These are phyloP conservation scores for Termitomyces sp. DNA, from an alignment of 768 basidiomycete genomes.

Conservation along the genomic window DNA sequence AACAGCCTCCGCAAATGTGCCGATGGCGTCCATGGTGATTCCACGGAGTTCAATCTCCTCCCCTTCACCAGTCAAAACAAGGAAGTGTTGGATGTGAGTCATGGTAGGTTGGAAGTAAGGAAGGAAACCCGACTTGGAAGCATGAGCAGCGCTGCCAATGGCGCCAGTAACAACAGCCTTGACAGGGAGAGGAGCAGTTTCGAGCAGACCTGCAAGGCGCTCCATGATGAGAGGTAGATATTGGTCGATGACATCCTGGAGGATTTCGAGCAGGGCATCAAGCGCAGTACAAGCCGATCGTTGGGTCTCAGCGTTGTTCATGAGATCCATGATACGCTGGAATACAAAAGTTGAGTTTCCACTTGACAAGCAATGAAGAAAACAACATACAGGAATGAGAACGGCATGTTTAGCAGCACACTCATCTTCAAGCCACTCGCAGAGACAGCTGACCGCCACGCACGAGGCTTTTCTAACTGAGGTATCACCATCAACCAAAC, in stretches of 20 bases:
- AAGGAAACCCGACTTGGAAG: slow-evolving; percentile 83
- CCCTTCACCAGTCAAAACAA: slow-evolving; percentile 77
- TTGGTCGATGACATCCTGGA: slow-evolving; percentile 83
- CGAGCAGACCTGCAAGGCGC: slow-evolving; percentile 79
- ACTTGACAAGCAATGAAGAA: background rate
- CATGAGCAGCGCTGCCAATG: slow-evolving; percentile 96
- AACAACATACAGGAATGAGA: slow-evolving; percentile 71
- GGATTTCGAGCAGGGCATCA: slow-evolving; percentile 92
- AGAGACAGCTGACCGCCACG: slow-evolving; percentile 90
- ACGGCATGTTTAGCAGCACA: slow-evolving; percentile 76
- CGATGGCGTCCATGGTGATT: slow-evolving; percentile 98
- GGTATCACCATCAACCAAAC: slow-evolving; percentile 78
- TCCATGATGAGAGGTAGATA: slow-evolving; percentile 96
- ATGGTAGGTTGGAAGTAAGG: slow-evolving; percentile 95
- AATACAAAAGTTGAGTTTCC: background rate
- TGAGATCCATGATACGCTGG: slow-evolving; percentile 85
- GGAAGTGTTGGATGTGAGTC: slow-evolving; percentile 82
- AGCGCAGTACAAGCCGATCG: slow-evolving; percentile 94
- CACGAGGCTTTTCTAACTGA: slow-evolving; percentile 94
- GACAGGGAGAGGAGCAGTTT: slow-evolving; percentile 78
- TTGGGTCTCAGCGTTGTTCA: slow-evolving; percentile 83
- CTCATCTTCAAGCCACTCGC: slow-evolving; percentile 96
- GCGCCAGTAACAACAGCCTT: slow-evolving; percentile 96
- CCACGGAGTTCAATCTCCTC: slow-evolving; percentile 94
- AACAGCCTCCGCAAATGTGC: slow-evolving; percentile 96